Conservation (phyloP, 1,284 basidiomycete species). For the Neolentinus lepideus region DNA sequence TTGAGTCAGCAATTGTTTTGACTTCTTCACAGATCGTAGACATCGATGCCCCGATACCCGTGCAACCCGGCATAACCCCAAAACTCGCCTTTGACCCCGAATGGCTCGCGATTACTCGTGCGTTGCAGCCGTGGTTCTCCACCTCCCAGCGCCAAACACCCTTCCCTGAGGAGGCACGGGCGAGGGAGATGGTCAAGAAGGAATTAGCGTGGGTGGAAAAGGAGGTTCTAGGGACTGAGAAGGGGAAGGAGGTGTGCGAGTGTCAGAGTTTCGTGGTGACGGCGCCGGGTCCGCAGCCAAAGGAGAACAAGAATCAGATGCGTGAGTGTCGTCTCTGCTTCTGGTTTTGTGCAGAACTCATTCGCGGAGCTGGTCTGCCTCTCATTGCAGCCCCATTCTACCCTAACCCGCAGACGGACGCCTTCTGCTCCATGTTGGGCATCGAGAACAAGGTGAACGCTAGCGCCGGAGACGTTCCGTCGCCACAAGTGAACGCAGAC, state of each 20-base stretch:
- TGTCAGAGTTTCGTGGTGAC: conserved; percentile 73
- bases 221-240: conserved; percentile 35
- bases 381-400: conserved; percentile 59
- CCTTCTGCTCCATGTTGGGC: conserved; percentile 75
- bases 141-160: conserved; percentile 35
- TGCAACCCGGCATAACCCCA: conserved; percentile 18
- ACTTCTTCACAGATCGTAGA: conserved; percentile 40
- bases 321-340: conserved; percentile 37
- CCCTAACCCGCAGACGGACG: conserved; percentile 87
- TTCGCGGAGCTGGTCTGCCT: conserved; percentile 9
- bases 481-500: neutral
- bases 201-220: conserved; percentile 63
- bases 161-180: conserved; percentile 55
- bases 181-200: conserved; percentile 50
- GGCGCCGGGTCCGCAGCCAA: conserved; percentile 54
- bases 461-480: neutral
- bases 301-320: conserved; percentile 30
- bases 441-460: conserved; percentile 57
- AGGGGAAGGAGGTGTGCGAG: conserved; percentile 35
- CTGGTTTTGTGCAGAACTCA: neutral
- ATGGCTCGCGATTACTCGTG: conserved; percentile 92
- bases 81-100: conserved; percentile 71
- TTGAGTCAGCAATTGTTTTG: conserved; percentile 41
- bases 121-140: conserved; percentile 77
- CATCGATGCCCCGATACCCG: conserved; percentile 7